Conservation (phyloP, 2,329 filamentous ascomycete genomes). For the Epichloe aotearoae region DNA sequence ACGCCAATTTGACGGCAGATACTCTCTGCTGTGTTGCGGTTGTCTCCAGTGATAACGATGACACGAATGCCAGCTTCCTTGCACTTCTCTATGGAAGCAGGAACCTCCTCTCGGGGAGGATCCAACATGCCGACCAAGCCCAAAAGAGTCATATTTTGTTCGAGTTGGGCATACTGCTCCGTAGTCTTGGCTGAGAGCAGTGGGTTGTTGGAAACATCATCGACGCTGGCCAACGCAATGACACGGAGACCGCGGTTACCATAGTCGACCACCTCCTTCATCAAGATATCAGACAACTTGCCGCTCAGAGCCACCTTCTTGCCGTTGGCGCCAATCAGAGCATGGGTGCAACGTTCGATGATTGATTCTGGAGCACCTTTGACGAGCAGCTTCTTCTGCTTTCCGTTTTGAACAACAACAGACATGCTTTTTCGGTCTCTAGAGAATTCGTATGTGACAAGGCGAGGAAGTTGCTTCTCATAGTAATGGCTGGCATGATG, state of each 20-base stretch:
- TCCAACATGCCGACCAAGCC: slow-evolving; percentile 95
- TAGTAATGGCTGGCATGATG: slow-evolving; percentile 79
- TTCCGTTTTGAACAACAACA: slow-evolving; percentile 63
- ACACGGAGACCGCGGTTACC: slow-evolving; percentile 88
- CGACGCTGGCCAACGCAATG: slow-evolving; percentile 79
- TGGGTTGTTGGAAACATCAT: slow-evolving; percentile 58
- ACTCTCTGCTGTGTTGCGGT: slow-evolving; percentile 91
- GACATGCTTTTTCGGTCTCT: slow-evolving; percentile 99
- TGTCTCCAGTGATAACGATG: slow-evolving; percentile 96
- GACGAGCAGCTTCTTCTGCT: slow-evolving; percentile 70
- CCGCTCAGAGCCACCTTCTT: slow-evolving; percentile 60
- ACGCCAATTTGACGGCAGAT: slow-evolving; percentile 97
- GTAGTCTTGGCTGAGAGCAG: slow-evolving; percentile 70
- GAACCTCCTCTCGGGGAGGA: slow-evolving; percentile 85
- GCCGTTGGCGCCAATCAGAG: slow-evolving; percentile 64
- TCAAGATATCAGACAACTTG: slow-evolving; percentile 55
- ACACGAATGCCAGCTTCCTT: slow-evolving; percentile 89
- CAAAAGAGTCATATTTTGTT: slow-evolving; percentile 88
- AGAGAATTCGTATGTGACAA: slow-evolving; percentile 93
- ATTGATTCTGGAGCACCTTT: slow-evolving; percentile 95
- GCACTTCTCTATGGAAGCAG: slow-evolving; percentile 75
- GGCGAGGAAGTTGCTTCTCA: slow-evolving; percentile 57
- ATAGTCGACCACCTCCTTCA: slow-evolving; percentile 74
- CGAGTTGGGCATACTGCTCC: slow-evolving; percentile 70
- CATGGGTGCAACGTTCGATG: slow-evolving; percentile 79